Evolutionary conservation across 1,284 basidiomycete species (phyloP), one percentile per base, ranked within the genome.

Genomic region (Cutaneotrichosporon cavernicola): DNA sequence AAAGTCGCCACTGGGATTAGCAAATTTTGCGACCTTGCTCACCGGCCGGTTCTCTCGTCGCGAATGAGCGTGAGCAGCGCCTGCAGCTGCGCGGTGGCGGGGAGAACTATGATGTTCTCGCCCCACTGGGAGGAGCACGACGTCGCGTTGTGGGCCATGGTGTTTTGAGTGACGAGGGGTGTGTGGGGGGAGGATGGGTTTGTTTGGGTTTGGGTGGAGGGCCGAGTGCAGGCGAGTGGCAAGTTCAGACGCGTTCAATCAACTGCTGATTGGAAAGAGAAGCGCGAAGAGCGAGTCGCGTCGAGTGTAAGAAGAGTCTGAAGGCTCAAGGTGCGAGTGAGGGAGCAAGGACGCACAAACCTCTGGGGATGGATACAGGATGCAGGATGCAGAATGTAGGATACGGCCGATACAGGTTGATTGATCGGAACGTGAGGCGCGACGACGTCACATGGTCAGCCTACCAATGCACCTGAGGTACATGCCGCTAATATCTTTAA

Each of bases 61-160:
- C 94, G 83, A 76, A 99, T 96, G 81, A 97, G 96, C 16, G 97
- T 98, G 81, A 97, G 90, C 21, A 98, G 83, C 0, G 94, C 94
- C 80, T 98, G 94, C 36, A 99, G 88, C 82, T 97, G 93, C 3
- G 90, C 87, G 0, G 94, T 97, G 6, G 80, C 76, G 0, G 77
- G 76, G 3, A 81, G 66, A 11, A 81, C 74, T 38, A 80, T 66
- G 16, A 78, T 78, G 67, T 79, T 80, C 62, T 63, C 62, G 65
- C 58, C 58, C 14, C 40, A 60, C 50, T 60, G n/a, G n/a, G 58
- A 60, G 34, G 11, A 6, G 31, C n/a, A 36, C 18, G 30, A 21
- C 16, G 34, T 50, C 11, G 21, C 16, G 43, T 63, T 62, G 52
- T 47, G 38, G 2, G 49, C 53, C 31, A 59, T 56, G 14, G 31